Evolutionary conservation across 495 filamentous ascomycete species (phyloP), one percentile per base, ranked within the genome.

Genomic region (Aspergillus hancockii): DNA sequence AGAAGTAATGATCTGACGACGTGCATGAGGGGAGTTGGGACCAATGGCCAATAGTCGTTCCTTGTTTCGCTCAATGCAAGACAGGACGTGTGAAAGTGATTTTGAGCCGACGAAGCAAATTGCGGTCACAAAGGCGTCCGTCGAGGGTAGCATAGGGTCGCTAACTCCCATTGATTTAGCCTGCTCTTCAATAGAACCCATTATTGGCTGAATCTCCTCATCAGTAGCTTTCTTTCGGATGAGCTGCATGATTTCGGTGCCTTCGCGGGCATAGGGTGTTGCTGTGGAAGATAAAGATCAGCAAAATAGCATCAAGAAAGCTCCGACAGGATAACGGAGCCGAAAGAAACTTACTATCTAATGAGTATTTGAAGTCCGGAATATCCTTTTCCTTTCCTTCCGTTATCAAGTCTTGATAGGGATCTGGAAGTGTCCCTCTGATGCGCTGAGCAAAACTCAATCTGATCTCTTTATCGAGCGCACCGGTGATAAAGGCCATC

Each of bases 361-460:
- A 78, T 13, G 84, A 79, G 69, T 92, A 99, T 74, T 99, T 99
- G 75, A 97, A 98, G 50, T 92, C 87, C 14, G 94, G 94, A 3
- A 85, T 89, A 61, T 99, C 95, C 63, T 94, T 90, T 72, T 97
- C 95, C 71, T 96, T 95, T 60, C 85, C 88, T 59, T 89, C 85
- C 0, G 88, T 80, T 62, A 99, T 96, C 53, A 98, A 79, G 6
- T 79, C 76, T 64, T 92, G 87, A 64, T 95, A 96, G 10, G 88
- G 87, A 49, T 91, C 87, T 8, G 92, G 94, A 19, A 99, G 81
- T 38, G 94, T 98, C 46, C 91, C 90, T 73, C 93, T 91, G 71
- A 99, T 96, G 30, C 94, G 90, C 67, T 94, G 92, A 0, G 95
- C 92, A 72, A 99, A 99, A 67, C 91, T 96, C 34, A 98, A 81